Base-by-base conservation (phyloP, 2,329 filamentous ascomycete genomes). In the Grosmannia serpens region DNA sequence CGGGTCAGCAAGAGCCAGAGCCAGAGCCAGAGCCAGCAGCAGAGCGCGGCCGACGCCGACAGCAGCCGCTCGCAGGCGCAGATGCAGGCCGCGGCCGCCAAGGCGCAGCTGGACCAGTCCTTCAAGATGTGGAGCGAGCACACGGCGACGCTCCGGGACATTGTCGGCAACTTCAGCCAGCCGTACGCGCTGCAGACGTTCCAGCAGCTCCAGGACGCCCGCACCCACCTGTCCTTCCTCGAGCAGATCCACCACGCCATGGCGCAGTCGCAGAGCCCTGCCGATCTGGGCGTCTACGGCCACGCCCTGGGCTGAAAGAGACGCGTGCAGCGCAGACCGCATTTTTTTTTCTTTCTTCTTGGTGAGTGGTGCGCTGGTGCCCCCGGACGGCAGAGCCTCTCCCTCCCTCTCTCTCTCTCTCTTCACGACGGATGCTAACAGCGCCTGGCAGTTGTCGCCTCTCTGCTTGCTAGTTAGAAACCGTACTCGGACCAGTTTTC, bases 91-190 rank as follows among this genome's bases (percentile, higher is more conserved):
- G 54, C 60, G 41, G 56, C 58, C 9, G 58, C 57, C 46, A 63
- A 63, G 60, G 66, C 68, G 13, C 65, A 67, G 15, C 66, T 68
- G 58, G 69, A 73, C 65, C 69, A 70, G 65, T 75, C 77, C 54
- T 70, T 77, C 56, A 75, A 81, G 61, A 74, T 80, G 65, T 84
- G 80, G 81, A 72, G 80, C 66, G 79, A 84, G 63, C 82, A 86
- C 71, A 85, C 82, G 70, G 79, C 78, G 66, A 78, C 77, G 44
- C 78, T 89, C 55, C 79, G 86, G 64, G 76, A 76, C 61, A 80
- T 87, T 47, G 74, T 85, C 51, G 71, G 74, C 56, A 72, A 70
- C 53, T 75, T 80, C 60, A 69, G 66, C 64, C 75, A 77, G 66
- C 79, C 79, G 20, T 75, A 77, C 62, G 78, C 81, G 61, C 69